Base-by-base conservation (phyloP, 148 eudicot species). In the Amaranthus palmeri region DNA sequence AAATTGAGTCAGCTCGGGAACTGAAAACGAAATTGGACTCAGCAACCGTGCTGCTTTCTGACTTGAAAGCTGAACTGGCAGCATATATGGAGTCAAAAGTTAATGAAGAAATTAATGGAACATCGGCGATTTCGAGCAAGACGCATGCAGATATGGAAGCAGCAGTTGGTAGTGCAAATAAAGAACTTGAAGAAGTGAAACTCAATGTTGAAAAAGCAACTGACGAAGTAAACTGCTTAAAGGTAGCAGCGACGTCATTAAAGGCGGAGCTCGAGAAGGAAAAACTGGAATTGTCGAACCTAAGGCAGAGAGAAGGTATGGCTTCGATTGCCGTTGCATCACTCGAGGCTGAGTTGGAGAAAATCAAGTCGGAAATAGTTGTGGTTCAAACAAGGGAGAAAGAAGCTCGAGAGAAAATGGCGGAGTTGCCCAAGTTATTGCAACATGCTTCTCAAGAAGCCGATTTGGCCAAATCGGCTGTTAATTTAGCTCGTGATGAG, bases 281-380 rank as follows among this genome's bases (percentile, higher is more conserved):
- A 59, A 88, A 88, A 70, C 52, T 76, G 8, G 88, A 85, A 51
- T 85, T 91, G 0, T 72, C 81, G 36, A 67, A 79, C 58, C 80
- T 93, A n/a, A 86, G 76, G 75, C 93, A 91, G 74, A 81, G 92
- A 70, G 96, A 95, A 83, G 97, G 96, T 8, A 91, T 88, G 92
- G 98, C 96, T 8, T 82, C 87, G 3, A 78, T 87, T 69, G 85
- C 90, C 0, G 96, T 92, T 71, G 86, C 90, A 1, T 88, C 99
- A 67, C 89, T 95, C 40, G 96, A 92, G 77, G 78, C 90, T 6
- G 96, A 95, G 84, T 80, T 95, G 43, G 90, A 87, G 72, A 85
- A 81, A 76, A 86, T 83, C 12, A 88, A 83, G 71, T 82, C 88
- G 5, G 99, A 92, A 78, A 90, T 95, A 53, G 82, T 78, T 36